Evolutionary conservation across 139 green algal species (phyloP).

Genomic region (Penium margaritaceum): DNA sequence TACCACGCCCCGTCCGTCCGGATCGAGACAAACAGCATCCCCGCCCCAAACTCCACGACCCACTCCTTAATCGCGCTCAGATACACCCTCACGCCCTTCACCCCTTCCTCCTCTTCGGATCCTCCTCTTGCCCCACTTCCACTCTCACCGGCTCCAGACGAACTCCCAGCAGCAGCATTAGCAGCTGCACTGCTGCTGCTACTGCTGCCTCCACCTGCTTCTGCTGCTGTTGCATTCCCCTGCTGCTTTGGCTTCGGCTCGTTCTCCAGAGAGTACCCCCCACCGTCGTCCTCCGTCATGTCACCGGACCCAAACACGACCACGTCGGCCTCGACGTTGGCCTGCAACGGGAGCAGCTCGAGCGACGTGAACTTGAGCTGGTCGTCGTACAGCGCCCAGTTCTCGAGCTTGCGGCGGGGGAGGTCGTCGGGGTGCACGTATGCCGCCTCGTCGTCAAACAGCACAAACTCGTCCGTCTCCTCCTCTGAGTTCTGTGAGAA

Average conservation of each 20-base stretch:
- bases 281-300: conserved; percentile 68
- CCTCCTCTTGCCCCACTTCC: too few relatives aligned
- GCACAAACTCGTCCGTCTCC: conserved; percentile 79
- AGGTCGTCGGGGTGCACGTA: conserved; percentile 64
- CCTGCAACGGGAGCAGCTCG: conserved; percentile 85
- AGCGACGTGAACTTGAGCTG: conserved; percentile 52
- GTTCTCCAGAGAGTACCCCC: conserved; percentile 58
- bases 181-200: too few relatives aligned
- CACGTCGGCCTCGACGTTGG: conserved; percentile 69
- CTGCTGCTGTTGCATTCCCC: too few relatives aligned
- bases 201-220: too few relatives aligned
- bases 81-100: conserved; percentile 79
- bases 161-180: too few relatives aligned
- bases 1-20: conserved; percentile 88
- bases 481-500: conserved; percentile 59
- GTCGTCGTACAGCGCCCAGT: conserved; percentile 44
- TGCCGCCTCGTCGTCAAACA: conserved; percentile 71
- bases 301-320: conserved; percentile 74
- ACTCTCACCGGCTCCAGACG: too few relatives aligned
- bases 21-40: conserved; percentile 83
- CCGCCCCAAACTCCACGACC: conserved; percentile 75
- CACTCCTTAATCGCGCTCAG: conserved; percentile 84
- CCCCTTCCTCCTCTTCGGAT: too few relatives aligned
- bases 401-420: conserved; percentile 61
- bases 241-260: too few relatives aligned